Base-by-base conservation (phyloP, 192 early-diverging fungal species). In the Allomyces arbusculus region DNA sequence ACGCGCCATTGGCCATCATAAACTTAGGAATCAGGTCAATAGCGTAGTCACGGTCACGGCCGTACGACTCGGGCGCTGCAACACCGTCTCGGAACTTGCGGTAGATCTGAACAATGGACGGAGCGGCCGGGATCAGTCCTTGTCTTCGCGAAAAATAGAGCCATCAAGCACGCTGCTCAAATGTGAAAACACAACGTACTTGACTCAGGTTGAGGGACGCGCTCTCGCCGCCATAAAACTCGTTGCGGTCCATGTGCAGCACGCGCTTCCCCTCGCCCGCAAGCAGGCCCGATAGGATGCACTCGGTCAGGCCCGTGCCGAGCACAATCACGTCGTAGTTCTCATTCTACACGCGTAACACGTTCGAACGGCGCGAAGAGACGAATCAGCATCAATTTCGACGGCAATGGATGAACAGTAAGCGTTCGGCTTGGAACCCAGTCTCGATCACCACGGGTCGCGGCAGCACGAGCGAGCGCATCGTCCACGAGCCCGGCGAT, bases 11-110 rank as follows among this genome's bases (percentile, higher is more conserved):
- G 28, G 91, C 92, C 95, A 99, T 97, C 78, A 95, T 89, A 77
- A 99, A 99, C 81, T 99, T 99, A 68, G 96, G 96, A 63, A 99
- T 95, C 72, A 97, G 77, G 76, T 99, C 96, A 64, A 99, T 84
- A 77, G 91, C 92, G 78, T 88, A 99, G 78, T 97, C 95, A 65
- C 94, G 85, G 72, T 84, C 83, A 58, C 78, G 78, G 16, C 89
- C 89, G 24, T 88, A 72, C 40, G 65, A 62, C 14, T 70, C 67
- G 16, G 88, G 80, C 44, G 80, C 26, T 1, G 68, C 64, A 24
- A 71, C 74, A 4, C 76, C 80, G 63, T 73, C 45, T 24, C 88
- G 81, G 76, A 87, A 89, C 70, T 84, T 84, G 68, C 80, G 70
- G 70, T 81, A 90, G 28, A 92, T 81, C 83, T 86, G 68, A 62